Conservation (phyloP, 2,329 filamentous ascomycete species). For the Fusarium transvaalense region DNA sequence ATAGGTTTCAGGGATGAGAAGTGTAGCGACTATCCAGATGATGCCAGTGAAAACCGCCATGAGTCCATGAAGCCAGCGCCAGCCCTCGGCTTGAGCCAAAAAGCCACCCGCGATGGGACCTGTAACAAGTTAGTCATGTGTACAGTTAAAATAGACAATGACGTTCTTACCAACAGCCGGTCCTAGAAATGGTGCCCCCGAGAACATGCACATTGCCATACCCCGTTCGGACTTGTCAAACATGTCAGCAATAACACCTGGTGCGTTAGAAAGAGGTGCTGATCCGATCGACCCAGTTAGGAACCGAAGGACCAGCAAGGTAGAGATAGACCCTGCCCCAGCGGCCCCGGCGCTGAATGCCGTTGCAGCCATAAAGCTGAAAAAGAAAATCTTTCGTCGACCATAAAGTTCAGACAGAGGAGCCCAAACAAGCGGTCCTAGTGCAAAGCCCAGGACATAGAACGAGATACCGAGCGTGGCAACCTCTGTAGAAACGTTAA, state of each 20-base stretch:
- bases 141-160: fast-evolving
- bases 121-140: neutral
- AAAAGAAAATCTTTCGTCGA: slow-evolving; percentile 68
- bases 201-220: slow-evolving; percentile 66
- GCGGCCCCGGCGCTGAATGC: slow-evolving; percentile 72
- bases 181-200: slow-evolving; percentile 58
- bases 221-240: slow-evolving; percentile 63
- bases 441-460: slow-evolving; percentile 71
- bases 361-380: slow-evolving; percentile 67
- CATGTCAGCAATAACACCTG: slow-evolving; percentile 15
- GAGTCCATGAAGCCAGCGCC: slow-evolving; percentile 62
- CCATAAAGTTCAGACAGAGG: slow-evolving; percentile 74
- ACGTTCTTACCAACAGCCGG: slow-evolving; percentile 19
- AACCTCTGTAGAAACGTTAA: slow-evolving; percentile 64
- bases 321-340: slow-evolving; percentile 66
- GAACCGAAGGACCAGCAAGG: slow-evolving; percentile 53
- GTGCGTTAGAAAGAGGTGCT: slow-evolving; percentile 13
- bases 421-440: slow-evolving; percentile 74
- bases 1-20: slow-evolving; percentile 56
- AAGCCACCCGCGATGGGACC: slow-evolving; percentile 70
- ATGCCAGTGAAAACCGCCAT: slow-evolving; percentile 58
- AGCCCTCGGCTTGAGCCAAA: slow-evolving; percentile 65
- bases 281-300: slow-evolving; percentile 6
- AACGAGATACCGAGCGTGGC: slow-evolving; percentile 72
- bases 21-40: slow-evolving; percentile 53